Evolutionary conservation across 371 early-diverging fungal species (phyloP).

Genomic region (Mortierella sp.): DNA sequence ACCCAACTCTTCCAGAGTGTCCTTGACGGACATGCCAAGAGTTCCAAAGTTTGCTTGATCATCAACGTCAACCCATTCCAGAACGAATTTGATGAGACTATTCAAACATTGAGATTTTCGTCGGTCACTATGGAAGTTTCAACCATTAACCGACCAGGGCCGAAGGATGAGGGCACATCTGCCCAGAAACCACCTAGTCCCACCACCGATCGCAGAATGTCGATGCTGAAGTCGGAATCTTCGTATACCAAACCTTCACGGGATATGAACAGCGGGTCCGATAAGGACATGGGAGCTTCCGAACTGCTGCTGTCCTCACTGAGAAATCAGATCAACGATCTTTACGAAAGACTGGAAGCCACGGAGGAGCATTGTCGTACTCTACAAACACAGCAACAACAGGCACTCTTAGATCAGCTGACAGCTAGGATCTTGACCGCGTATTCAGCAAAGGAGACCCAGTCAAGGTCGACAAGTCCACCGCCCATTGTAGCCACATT

Average conservation of each 20-base stretch:
- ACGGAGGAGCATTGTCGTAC: slow-evolving; percentile 64
- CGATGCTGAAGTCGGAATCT: background rate
- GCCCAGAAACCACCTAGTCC: background rate
- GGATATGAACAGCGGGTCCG: background rate
- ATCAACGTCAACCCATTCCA: slow-evolving; percentile 78
- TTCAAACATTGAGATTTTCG: slow-evolving; percentile 75
- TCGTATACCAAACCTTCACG: background rate
- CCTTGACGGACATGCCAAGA: slow-evolving; percentile 61
- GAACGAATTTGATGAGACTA: slow-evolving; percentile 69
- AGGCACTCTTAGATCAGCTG: slow-evolving; percentile 58
- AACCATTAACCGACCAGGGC: slow-evolving; percentile 18
- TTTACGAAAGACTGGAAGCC: slow-evolving; percentile 66
- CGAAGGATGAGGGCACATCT: background rate
- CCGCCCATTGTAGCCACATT: background rate
- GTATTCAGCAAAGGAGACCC: slow-evolving; percentile 2
- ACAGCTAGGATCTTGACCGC: slow-evolving; percentile 16
- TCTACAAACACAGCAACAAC: slow-evolving; percentile 66
- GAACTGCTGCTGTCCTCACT: background rate
- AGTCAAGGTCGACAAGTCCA: slow-evolving; percentile 9
- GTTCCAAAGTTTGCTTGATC: slow-evolving; percentile 74
- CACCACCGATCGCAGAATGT: background rate
- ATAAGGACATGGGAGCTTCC: background rate
- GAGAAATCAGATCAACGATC: slow-evolving; percentile 57
- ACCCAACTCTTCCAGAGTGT: slow-evolving; percentile 77
- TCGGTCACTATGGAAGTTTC: slow-evolving; percentile 73